A percentile compares a stretch with the other conserved stretches of the same genome.
Conservation (phyloP, 768 basidiomycete genomes). For the Leccinum boreale region DNA sequence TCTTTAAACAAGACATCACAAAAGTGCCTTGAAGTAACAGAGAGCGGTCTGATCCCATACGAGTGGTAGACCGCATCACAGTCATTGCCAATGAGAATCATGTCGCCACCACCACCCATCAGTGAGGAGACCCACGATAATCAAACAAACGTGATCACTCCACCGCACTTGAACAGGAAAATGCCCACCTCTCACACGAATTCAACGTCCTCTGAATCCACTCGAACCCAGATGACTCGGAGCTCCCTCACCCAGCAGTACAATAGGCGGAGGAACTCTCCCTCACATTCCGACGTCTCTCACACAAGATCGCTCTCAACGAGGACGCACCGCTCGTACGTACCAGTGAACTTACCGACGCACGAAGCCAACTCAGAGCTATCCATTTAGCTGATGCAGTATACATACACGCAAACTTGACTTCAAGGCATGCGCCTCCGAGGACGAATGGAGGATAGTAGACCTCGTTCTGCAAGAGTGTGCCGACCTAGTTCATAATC, state of each 20-base stretch:
- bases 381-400: conserved; percentile 47
- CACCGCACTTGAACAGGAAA: conserved; percentile 52
- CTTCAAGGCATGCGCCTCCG: conserved; percentile 41
- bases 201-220: conserved; percentile 48
- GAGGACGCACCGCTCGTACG: conserved; percentile 52
- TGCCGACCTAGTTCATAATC: conserved; percentile 64
- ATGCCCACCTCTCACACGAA: conserved; percentile 52
- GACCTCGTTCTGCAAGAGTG: conserved; percentile 71
- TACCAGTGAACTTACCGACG: conserved; percentile 44
- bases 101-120: too few species aligned
- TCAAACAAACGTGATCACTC: conserved; percentile 10
- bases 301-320: conserved; percentile 62
- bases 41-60: conserved; percentile 35
- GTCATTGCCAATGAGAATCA: conserved; percentile 86
- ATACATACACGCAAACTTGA: conserved; percentile 52
- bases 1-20: conserved; percentile 81
- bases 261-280: too few species aligned
- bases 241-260: too few species aligned
- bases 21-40: conserved; percentile 72
- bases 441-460: conserved; percentile 57
- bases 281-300: conserved; percentile 61
- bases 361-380: conserved; percentile 44
- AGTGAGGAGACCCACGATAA: too few species aligned
- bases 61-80: conserved; percentile 26
- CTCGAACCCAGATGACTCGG: conserved; percentile 51